These are phyloP conservation scores for Lasiosphaeris hirsuta DNA, from an alignment of 495 filamentous ascomycete species.

Conservation along the genomic window DNA sequence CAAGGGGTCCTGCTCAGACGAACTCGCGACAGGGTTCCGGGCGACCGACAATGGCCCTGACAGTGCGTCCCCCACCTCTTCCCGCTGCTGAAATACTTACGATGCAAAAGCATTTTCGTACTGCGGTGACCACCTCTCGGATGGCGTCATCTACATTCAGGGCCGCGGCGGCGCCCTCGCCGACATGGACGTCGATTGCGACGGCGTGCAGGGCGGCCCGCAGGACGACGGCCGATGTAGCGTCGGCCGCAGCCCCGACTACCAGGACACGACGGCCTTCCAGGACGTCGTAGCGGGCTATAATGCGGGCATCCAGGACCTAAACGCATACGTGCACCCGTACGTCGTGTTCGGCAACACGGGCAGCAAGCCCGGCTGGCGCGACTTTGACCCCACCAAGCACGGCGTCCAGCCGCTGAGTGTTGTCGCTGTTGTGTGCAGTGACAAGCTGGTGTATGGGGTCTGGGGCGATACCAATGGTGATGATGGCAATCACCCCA, in stretches of 20 bases:
- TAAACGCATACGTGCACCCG: constrained; percentile 60
- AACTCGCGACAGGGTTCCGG: constrained; percentile 37
- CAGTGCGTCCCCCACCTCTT: constrained; percentile 21
- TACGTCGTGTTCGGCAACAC: constrained; percentile 68
- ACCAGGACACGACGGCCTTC: constrained; percentile 56
- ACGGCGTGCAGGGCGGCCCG: constrained; percentile 47
- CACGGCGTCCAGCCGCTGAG: constrained; percentile 56
- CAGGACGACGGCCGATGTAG: constrained; percentile 48
- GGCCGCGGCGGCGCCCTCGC: constrained; percentile 31
- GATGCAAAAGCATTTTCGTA: constrained; percentile 29
- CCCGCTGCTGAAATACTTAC: background rate
- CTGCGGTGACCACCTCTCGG: constrained; percentile 35
- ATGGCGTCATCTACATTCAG: constrained; percentile 36
- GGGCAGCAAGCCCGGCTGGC: constrained; percentile 36
- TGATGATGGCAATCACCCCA: constrained; percentile 37
- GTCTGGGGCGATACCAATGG: constrained; percentile 68
- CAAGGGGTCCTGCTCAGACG: constrained; percentile 33
- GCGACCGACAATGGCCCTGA: constrained; percentile 29
- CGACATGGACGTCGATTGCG: constrained; percentile 69
- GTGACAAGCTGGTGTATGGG: constrained; percentile 58
- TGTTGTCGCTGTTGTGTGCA: constrained; percentile 62
- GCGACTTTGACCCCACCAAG: constrained; percentile 44
- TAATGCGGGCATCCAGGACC: constrained; percentile 45
- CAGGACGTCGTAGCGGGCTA: constrained; percentile 41
- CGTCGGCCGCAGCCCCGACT: constrained; percentile 38